A percentile compares a stretch with the other conserved stretches of the same genome.
phyloP scores from a whole-genome alignment of 495 filamentous ascomycete species.

The Sporormia fimetaria region DNA sequence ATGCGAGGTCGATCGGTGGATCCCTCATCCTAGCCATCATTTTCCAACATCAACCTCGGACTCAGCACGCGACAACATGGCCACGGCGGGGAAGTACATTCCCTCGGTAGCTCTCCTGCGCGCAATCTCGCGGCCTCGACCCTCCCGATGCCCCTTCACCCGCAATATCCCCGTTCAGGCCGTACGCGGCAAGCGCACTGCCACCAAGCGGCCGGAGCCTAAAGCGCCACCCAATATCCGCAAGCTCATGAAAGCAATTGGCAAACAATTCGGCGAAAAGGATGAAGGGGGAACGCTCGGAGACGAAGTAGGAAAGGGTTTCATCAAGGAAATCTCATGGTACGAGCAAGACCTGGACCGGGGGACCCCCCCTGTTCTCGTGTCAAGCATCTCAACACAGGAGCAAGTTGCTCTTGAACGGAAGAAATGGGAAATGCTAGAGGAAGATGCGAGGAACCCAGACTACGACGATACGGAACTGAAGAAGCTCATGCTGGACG shows the following conservation, averaged over 20 bases:
- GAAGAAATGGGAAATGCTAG: constrained; percentile 5
- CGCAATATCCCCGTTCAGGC: neutral
- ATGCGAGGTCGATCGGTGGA: no score
- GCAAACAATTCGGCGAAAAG: neutral
- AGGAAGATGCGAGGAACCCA: constrained; percentile 6
- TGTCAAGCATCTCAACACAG: neutral
- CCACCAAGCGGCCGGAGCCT: neutral
- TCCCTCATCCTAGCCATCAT: no score
- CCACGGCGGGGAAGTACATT: constrained; percentile 5
- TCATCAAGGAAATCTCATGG: constrained; percentile 1
- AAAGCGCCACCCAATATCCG: neutral
- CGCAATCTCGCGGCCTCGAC: constrained; percentile 5
- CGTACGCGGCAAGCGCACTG: constrained; percentile 2
- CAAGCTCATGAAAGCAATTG: neutral
- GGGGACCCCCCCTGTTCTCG: neutral
- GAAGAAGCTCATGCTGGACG: constrained; percentile 1
- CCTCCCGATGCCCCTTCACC: constrained; percentile 3
- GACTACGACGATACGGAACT: constrained; percentile 19
- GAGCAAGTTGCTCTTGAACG: neutral
- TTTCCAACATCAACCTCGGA: neutral
- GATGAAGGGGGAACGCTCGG: neutral
- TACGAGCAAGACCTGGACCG: constrained; percentile 1
- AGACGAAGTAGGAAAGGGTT: neutral
- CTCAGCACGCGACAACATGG: constrained; percentile 5
- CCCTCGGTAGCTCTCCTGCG: constrained; percentile 12